Percentiles rank a stretch among this genome's conserved stretches.
Evolutionary conservation across 176 grass and related monocot species (phyloP).

Genomic region (Phoenix roebelenii): DNA sequence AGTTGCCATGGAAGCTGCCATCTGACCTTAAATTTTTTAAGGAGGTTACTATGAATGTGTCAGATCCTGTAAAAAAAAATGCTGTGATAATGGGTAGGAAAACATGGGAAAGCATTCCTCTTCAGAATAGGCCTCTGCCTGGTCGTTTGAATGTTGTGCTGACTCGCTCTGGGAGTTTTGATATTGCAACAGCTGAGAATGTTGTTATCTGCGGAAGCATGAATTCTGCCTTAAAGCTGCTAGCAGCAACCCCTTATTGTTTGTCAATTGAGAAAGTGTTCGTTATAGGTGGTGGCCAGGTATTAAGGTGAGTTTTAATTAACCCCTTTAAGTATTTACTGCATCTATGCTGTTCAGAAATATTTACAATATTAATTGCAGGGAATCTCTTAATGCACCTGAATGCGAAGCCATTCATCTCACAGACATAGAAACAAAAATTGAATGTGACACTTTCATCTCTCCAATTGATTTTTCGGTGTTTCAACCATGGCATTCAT

Average conservation of each 20-base stretch:
- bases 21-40: constrained; percentile 77
- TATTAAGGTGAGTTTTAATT: constrained; percentile 48
- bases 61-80: constrained; percentile 72
- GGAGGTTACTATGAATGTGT: constrained; percentile 48
- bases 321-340: constrained; percentile 4
- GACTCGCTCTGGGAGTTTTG: constrained; percentile 68
- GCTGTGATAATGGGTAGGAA: constrained; percentile 87
- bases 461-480: constrained; percentile 45
- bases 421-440: constrained; percentile 51
- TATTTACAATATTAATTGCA: constrained; percentile 25
- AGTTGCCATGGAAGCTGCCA: constrained; percentile 69
- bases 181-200: constrained; percentile 60
- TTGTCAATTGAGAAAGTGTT: constrained; percentile 75
- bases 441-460: constrained; percentile 67
- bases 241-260: constrained; percentile 57
- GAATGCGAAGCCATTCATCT: constrained; percentile 77
- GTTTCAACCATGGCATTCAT: constrained; percentile 80
- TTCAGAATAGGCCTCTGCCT: constrained; percentile 45
- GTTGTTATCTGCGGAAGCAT: constrained; percentile 68
- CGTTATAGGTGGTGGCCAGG: constrained; percentile 65
- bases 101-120: constrained; percentile 80
- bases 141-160: constrained; percentile 78
- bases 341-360: neutral
- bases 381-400: constrained; percentile 58
- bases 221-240: constrained; percentile 54